Evolutionary conservation across 106 monocot species (phyloP).

Genomic region (Allium fistulosum): DNA sequence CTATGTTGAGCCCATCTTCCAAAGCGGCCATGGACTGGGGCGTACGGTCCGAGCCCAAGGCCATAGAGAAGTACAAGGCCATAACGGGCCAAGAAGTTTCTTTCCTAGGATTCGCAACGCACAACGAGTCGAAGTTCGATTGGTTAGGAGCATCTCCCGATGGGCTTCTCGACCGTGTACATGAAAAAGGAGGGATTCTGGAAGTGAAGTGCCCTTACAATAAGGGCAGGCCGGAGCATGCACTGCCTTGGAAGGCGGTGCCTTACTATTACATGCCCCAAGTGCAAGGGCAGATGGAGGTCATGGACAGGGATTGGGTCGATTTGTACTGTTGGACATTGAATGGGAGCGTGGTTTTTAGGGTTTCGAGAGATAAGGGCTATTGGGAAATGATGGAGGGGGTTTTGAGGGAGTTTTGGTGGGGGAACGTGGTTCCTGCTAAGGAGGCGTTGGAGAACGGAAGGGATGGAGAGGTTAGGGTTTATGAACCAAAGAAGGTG

Average conservation of each 20-base stretch:
- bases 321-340: constrained; percentile 96
- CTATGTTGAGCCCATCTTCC: constrained; percentile 22
- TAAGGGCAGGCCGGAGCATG: constrained; percentile 85
- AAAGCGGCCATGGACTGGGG: constrained; percentile 95
- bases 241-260: constrained; percentile 65
- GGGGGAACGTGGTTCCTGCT: constrained; percentile 76
- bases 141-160: constrained; percentile 97
- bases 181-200: constrained; percentile 61
- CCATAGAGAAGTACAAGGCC: constrained; percentile 73
- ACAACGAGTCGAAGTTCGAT: constrained; percentile 40
- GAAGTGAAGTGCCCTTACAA: constrained; percentile 98
- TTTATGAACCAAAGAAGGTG: constrained; percentile 44
- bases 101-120: constrained; percentile 65
- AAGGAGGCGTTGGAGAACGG: constrained; percentile 44
- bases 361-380: constrained; percentile 47
- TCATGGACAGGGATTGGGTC: constrained; percentile 90
- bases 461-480: constrained; percentile 32
- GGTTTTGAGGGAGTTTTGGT: constrained; percentile 81
- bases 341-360: constrained; percentile 75
- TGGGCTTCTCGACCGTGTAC: constrained; percentile 41
- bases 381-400: constrained; percentile 75
- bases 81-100: constrained; percentile 76
- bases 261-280: constrained; percentile 99
- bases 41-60: constrained; percentile 34
- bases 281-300: constrained; percentile 98